Conservation (phyloP, 2,329 filamentous ascomycete genomes). For the Endoconidiophora polonica region DNA sequence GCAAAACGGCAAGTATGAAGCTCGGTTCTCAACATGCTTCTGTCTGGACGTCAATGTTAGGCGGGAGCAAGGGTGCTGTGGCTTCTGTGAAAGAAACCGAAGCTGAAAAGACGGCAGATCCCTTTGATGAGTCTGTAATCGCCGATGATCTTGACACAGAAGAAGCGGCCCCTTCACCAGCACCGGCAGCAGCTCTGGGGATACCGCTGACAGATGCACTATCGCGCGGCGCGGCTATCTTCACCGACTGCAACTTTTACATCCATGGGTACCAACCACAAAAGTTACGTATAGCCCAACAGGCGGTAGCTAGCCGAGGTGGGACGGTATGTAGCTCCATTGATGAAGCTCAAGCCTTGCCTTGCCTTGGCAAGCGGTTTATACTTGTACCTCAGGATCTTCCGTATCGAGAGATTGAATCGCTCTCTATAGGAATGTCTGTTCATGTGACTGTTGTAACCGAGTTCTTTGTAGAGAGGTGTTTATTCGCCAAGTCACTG, state of each 20-base stretch:
- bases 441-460: slow-evolving; percentile 39
- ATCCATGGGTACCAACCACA: slow-evolving; percentile 39
- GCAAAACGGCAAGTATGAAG: slow-evolving; percentile 74
- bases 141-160: neutral
- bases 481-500: slow-evolving; percentile 59
- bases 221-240: slow-evolving; percentile 26
- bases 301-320: slow-evolving; percentile 5
- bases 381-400: slow-evolving; percentile 35
- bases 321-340: neutral
- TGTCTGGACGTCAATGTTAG: slow-evolving; percentile 83
- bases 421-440: neutral
- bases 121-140: slow-evolving; percentile 3
- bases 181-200: slow-evolving; percentile 1
- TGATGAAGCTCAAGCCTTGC: slow-evolving; percentile 1
- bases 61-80: slow-evolving; percentile 17
- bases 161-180: neutral
- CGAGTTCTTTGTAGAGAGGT: slow-evolving; percentile 87
- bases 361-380: slow-evolving; percentile 19
- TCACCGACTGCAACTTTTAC: slow-evolving; percentile 40
- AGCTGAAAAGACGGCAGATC: neutral
- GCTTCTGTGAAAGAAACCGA: neutral
- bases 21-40: slow-evolving; percentile 62
- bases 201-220: neutral
- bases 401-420: neutral
- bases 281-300: slow-evolving; percentile 4